Percentiles rank a stretch among this genome's conserved stretches.
These are phyloP conservation scores for Oryza rufipogon DNA, from an alignment of 176 grass and related monocot genomes.

Conservation along the genomic window DNA sequence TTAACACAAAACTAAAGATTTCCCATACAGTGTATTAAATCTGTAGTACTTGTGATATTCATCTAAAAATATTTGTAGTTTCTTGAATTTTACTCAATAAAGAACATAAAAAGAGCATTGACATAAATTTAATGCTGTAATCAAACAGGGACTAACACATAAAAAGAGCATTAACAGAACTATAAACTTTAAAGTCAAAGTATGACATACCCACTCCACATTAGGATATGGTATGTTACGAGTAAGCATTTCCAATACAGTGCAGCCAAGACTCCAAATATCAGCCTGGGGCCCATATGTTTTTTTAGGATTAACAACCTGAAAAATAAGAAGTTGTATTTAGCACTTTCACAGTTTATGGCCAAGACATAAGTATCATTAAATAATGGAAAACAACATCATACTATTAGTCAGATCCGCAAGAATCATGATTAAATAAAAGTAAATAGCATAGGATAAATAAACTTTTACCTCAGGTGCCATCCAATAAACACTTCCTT, in stretches of 20 bases:
- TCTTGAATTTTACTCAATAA: neutral
- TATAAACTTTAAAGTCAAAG: slow-evolving; percentile 21
- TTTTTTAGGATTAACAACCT: slow-evolving; percentile 90
- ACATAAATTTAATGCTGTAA: neutral
- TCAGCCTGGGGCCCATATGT: slow-evolving; percentile 82
- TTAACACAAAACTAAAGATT: neutral
- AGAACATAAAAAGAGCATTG: neutral
- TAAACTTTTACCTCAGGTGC: slow-evolving; percentile 83
- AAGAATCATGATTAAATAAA: slow-evolving; percentile 25
- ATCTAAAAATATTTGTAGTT: neutral
- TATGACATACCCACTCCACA: slow-evolving; percentile 79
- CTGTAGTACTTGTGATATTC: neutral
- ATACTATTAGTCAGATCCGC: neutral
- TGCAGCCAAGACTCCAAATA: slow-evolving; percentile 92
- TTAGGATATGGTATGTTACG: slow-evolving; percentile 83
- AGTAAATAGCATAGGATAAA: slow-evolving; percentile 13
- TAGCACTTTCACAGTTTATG: neutral
- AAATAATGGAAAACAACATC: slow-evolving; percentile 16
- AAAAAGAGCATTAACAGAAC: neutral
- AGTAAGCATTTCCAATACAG: slow-evolving; percentile 89
- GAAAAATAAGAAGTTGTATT: slow-evolving; percentile 38
- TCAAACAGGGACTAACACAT: neutral
- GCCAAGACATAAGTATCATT: slow-evolving; percentile 9
- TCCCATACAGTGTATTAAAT: neutral
- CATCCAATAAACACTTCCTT: slow-evolving; percentile 99